A percentile compares a stretch with the other conserved stretches of the same genome.
phyloP scores from a whole-genome alignment of 2,329 filamentous ascomycete species.

The Scytalidium lignicola region DNA sequence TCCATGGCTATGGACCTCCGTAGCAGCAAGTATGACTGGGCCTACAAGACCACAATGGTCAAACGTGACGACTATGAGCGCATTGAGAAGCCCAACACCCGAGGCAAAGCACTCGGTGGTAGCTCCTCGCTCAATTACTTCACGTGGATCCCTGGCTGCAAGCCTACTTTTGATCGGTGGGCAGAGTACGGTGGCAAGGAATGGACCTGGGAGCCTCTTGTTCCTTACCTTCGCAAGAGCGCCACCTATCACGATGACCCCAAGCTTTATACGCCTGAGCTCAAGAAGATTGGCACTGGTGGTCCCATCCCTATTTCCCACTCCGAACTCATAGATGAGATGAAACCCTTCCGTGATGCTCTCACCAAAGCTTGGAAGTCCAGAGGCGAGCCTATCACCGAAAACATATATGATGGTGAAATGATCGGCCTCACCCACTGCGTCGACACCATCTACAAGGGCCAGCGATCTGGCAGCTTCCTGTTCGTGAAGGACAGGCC shows the following conservation, averaged over 20 bases:
- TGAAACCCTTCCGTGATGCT: slow-evolving; percentile 42
- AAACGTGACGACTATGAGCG: slow-evolving; percentile 52
- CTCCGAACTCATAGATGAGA: slow-evolving; percentile 46
- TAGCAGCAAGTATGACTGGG: slow-evolving; percentile 50
- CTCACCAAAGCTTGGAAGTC: slow-evolving; percentile 46
- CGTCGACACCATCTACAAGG: slow-evolving; percentile 50
- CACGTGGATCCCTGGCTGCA: slow-evolving; percentile 55
- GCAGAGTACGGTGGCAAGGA: slow-evolving; percentile 35
- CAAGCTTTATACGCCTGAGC: slow-evolving; percentile 35
- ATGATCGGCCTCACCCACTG: slow-evolving; percentile 48
- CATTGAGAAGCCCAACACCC: slow-evolving; percentile 54
- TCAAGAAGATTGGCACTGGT: slow-evolving; percentile 43
- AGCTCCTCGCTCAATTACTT: slow-evolving; percentile 61
- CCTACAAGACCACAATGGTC: slow-evolving; percentile 55
- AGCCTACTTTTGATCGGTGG: slow-evolving; percentile 48
- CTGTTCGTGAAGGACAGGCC: slow-evolving; percentile 44
- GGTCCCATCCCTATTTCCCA: slow-evolving; percentile 50
- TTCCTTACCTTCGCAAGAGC: slow-evolving; percentile 47
- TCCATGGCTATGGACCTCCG: slow-evolving; percentile 46
- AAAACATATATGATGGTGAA: slow-evolving; percentile 49
- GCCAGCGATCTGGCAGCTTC: slow-evolving; percentile 44
- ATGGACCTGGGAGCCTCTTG: slow-evolving; percentile 50
- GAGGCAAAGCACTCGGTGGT: slow-evolving; percentile 30
- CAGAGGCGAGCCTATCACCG: slow-evolving; percentile 42
- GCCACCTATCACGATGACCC: slow-evolving; percentile 52